phyloP scores from a whole-genome alignment of 169 alveolate species.

The Besnoitia besnoiti region DNA sequence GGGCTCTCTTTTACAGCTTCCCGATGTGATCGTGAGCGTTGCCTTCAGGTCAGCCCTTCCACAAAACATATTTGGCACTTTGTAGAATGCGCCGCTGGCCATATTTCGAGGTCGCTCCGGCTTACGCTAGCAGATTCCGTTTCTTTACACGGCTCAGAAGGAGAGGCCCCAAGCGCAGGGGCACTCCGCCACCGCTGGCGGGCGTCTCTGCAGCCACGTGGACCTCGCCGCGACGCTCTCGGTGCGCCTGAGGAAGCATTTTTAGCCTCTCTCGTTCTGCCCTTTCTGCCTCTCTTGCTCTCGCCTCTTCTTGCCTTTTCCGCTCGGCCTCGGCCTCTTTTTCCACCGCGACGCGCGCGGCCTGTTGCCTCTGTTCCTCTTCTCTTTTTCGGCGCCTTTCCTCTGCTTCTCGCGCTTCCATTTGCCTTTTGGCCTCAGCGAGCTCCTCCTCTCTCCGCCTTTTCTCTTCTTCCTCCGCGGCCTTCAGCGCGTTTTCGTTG shows the following conservation, averaged over 20 bases:
- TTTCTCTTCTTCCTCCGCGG: background rate
- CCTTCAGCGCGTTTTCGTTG: background rate
- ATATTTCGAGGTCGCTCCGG: too few species aligned
- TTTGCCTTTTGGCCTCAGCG: background rate
- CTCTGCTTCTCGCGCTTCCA: background rate
- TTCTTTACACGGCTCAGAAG: too few species aligned
- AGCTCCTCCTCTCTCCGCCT: background rate
- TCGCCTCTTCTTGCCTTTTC: background rate
- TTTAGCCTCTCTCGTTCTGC: background rate
- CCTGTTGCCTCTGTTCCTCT: background rate
- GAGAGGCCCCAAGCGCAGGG: too few species aligned
- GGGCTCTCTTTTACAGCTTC: too few species aligned
- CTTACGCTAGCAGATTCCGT: too few species aligned
- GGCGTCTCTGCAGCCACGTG: background rate
- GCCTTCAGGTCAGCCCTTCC: background rate
- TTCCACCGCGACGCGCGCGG: background rate
- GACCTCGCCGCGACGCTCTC: background rate
- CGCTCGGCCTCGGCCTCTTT: background rate
- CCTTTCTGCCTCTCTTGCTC: background rate
- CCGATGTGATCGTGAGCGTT: too few species aligned
- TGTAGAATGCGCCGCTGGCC: too few species aligned
- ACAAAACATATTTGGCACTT: background rate
- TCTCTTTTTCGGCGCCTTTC: background rate
- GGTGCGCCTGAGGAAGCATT: background rate
- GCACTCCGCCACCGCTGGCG: constrained; percentile 14